These are phyloP conservation scores for Phytopythium boreale DNA, from an alignment of 352 stramenopile species.

Conservation along the genomic window DNA sequence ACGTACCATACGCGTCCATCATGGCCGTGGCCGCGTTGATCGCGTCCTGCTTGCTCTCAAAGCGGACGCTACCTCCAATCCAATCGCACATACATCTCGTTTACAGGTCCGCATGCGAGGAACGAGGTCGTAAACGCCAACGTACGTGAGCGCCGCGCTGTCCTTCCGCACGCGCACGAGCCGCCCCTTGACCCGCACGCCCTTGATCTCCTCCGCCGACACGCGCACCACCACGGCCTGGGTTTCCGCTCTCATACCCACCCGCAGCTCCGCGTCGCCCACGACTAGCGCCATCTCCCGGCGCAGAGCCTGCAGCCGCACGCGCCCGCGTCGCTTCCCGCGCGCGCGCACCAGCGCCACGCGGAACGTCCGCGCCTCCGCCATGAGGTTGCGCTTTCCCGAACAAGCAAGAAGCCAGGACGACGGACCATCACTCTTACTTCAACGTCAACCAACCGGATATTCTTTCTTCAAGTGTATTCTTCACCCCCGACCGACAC, in stretches of 20 bases:
- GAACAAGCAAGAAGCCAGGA: not conserved
- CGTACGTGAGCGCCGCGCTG: not conserved
- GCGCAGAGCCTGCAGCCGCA: not conserved
- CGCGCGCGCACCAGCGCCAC: not conserved
- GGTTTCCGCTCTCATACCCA: not conserved
- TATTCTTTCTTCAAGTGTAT: not conserved
- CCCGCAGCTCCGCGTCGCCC: not conserved
- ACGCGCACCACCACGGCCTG: not conserved
- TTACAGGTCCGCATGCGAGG: not conserved
- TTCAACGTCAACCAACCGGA: not conserved
- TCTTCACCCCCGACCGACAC: too few relatives aligned
- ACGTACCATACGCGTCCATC: not conserved
- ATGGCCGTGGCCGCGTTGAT: conserved; percentile 1
- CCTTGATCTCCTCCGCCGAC: not conserved
- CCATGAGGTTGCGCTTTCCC: not conserved
- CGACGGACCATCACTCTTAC: not conserved
- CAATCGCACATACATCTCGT: not conserved
- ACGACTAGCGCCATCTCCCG: not conserved
- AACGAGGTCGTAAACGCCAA: not conserved
- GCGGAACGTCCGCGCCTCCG: not conserved
- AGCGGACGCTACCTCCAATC: not conserved
- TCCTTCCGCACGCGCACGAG: not conserved
- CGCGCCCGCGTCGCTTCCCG: not conserved
- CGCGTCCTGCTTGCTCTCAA: conserved; percentile 3
- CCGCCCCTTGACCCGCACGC: conserved; percentile 2